These are phyloP conservation scores for Kickxella alabastrina DNA, from an alignment of 192 early-diverging fungal species.

Conservation along the genomic window DNA sequence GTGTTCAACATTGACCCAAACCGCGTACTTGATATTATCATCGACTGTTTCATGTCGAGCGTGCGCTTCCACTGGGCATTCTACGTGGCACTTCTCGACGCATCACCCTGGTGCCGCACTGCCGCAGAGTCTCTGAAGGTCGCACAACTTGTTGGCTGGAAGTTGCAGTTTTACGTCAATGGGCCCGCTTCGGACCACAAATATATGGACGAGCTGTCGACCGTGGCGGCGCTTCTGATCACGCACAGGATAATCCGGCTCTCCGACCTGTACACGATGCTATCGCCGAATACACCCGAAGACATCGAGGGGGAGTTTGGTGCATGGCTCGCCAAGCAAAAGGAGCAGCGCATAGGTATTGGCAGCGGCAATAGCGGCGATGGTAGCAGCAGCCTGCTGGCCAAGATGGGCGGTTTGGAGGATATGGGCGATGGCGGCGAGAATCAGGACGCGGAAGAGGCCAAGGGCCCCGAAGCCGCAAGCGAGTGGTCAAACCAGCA, in stretches of 20 bases:
- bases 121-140: constrained; percentile 26
- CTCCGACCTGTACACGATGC: constrained; percentile 29
- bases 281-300: constrained; percentile 14
- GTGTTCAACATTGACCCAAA: constrained; percentile 45
- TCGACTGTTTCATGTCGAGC: constrained; percentile 48
- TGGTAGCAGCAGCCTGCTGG: constrained; percentile 9
- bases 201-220: constrained; percentile 39
- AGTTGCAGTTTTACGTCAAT: constrained; percentile 35
- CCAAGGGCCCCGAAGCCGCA: neutral
- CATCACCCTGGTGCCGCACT: constrained; percentile 42
- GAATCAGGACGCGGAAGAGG: neutral
- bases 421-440: constrained; percentile 13
- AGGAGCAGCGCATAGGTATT: constrained; percentile 8
- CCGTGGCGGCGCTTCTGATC: constrained; percentile 43
- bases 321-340: constrained; percentile 23
- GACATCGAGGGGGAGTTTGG: constrained; percentile 22
- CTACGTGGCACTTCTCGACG: constrained; percentile 42
- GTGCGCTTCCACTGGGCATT: constrained; percentile 46
- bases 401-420: constrained; percentile 36
- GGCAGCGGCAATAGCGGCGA: constrained; percentile 4
- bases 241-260: constrained; percentile 28
- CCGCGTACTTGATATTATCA: constrained; percentile 43
- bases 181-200: constrained; percentile 18
- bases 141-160: constrained; percentile 47
- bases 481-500: constrained; percentile 39